Conservation (phyloP, 23 red algal species). For the Agarophyton chilense region DNA sequence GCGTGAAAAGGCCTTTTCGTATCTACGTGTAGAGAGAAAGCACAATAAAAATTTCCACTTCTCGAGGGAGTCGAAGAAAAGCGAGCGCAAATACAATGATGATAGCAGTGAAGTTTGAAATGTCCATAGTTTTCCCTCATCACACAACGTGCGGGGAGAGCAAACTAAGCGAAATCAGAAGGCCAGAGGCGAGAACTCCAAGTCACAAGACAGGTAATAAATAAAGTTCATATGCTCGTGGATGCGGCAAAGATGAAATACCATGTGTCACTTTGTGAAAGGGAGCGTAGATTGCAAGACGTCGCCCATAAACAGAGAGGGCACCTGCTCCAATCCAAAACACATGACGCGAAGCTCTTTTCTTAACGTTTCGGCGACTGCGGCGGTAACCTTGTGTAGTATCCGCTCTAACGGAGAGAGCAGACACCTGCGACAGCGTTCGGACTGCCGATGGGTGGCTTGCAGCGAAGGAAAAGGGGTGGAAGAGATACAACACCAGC, state of each 20-base stretch:
- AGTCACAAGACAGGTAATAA: not conserved
- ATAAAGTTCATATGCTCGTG: not conserved
- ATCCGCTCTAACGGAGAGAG: no score
- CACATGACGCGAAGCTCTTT: conserved; percentile 1
- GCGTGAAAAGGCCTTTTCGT: not conserved
- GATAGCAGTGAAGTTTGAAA: no score
- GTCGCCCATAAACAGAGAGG: not conserved
- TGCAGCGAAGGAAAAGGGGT: no score
- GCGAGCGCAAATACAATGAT: no score
- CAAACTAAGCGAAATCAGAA: not conserved
- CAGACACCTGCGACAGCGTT: no score
- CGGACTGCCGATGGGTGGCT: no score
- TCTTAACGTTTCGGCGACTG: not conserved
- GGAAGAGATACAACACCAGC: no score
- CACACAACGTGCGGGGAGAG: not conserved
- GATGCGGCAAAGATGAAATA: not conserved
- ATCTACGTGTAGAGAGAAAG: no score
- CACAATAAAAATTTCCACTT: no score
- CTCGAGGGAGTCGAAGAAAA: no score
- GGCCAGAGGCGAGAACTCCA: not conserved
- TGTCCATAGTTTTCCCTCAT: no score
- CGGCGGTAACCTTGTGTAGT: conserved; percentile 16
- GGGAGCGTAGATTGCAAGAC: not conserved
- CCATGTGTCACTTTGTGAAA: not conserved
- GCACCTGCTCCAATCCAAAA: not conserved